Evolutionary conservation across 1,284 basidiomycete genomes (phyloP).

Genomic region (Flammula alnicola): DNA sequence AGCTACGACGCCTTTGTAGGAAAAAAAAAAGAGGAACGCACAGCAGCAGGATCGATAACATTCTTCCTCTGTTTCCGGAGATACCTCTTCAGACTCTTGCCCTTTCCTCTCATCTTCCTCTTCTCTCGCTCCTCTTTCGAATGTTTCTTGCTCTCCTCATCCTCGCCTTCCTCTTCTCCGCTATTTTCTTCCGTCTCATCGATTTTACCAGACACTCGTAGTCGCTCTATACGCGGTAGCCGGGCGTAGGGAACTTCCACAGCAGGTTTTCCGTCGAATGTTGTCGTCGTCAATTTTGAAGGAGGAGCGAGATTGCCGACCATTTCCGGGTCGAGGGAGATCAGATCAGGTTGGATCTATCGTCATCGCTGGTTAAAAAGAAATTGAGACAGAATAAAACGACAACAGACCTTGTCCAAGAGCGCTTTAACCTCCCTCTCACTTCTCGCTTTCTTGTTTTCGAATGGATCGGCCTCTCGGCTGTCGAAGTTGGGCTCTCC

Average conservation of each 20-base stretch:
- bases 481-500: conserved; percentile 97
- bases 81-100: conserved; percentile 83
- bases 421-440: conserved; percentile 93
- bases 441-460: conserved; percentile 79
- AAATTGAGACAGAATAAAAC: background rate
- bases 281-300: conserved; percentile 58
- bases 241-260: conserved; percentile 69
- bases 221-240: conserved; percentile 73
- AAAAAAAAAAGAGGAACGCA: conserved; percentile 44
- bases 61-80: conserved; percentile 91
- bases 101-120: conserved; percentile 84
- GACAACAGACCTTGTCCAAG: conserved; percentile 84
- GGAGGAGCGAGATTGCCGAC: conserved; percentile 74
- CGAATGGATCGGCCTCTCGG: conserved; percentile 93
- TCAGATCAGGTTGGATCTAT: conserved; percentile 91
- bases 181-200: conserved; percentile 66
- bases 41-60: conserved; percentile 86
- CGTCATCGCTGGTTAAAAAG: background rate
- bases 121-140: conserved; percentile 66
- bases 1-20: conserved; percentile 6
- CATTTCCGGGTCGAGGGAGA: conserved; percentile 87
- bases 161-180: conserved; percentile 38
- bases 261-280: conserved; percentile 50
- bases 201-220: conserved; percentile 72
- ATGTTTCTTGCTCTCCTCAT: conserved; percentile 40